Base-by-base conservation (phyloP, 306 rosid genomes). In the Cucurbita moschata region DNA sequence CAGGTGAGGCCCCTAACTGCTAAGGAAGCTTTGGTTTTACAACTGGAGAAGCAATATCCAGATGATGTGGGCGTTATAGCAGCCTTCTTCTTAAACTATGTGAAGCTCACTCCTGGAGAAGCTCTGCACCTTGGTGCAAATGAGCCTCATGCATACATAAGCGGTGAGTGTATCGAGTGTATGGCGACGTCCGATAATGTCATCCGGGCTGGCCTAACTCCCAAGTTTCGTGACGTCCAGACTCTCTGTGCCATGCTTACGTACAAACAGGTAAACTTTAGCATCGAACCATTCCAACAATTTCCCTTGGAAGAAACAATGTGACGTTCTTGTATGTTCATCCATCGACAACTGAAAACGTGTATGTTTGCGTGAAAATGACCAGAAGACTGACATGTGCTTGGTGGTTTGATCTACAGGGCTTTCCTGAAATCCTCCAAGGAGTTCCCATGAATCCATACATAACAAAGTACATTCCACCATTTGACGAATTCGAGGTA, bases 121-220 rank as follows among this genome's bases (percentile, higher is more conserved):
- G 97, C 99, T 10, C 79, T 94, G 59, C 83, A 78, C 80, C 88
- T 94, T 2, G 96, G 97, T 5, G 88, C 96, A 71, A 91, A 94
- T 30, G 99, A 91, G 77, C 99, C 96, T 0, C 99, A 94, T 75
- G 96, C 99, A 40, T 94, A 94, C 77, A 67, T 91, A 67, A 81
- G 77, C 0, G 99, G 99, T 1, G 97, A 87, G 70, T 91, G 95
- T 62, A 11, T 94, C 18, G 97, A 94, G 73, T 94, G 99, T 81
- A 94, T 94, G 99, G 99, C 99, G 30, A 91, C 99, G 76, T 91
- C 99, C 3, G 99, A 94, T 85, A 94, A 94, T 58, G 99, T 94
- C 50, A 96, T 94, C 23, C 87, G 99, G 53, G 99, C 99, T 13
- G 99, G 99, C 68, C 88, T 94, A 43, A 91, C 99, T 71, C 97